phyloP scores from a whole-genome alignment of 2,329 filamentous ascomycete genomes.

The Fusarium cyanostomum region DNA sequence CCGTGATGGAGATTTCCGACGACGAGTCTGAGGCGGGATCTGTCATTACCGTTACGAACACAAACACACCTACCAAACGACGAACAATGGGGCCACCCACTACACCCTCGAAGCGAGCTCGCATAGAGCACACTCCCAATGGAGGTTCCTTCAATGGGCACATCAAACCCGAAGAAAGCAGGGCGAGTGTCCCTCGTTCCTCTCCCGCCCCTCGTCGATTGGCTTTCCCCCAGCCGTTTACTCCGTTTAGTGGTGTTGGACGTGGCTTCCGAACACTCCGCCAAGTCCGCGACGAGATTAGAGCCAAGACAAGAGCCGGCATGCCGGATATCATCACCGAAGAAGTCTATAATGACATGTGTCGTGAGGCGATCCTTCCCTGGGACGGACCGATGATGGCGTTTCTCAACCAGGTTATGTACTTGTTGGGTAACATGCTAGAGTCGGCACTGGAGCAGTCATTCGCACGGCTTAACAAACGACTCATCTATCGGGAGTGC shows the following conservation, averaged over 20 bases:
- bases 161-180: slow-evolving; percentile 54
- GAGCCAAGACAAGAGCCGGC: slow-evolving; percentile 63
- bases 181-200: slow-evolving; percentile 31
- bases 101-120: slow-evolving; percentile 50
- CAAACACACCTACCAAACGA: slow-evolving; percentile 46
- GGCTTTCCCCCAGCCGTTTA: slow-evolving; percentile 50
- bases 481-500: slow-evolving; percentile 61
- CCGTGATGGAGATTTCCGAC: slow-evolving; percentile 51
- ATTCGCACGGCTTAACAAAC: slow-evolving; percentile 57
- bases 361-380: slow-evolving; percentile 63
- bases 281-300: slow-evolving; percentile 64
- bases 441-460: slow-evolving; percentile 57
- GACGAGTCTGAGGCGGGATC: slow-evolving; percentile 52
- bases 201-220: slow-evolving; percentile 20
- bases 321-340: slow-evolving; percentile 67
- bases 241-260: slow-evolving; percentile 51
- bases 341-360: slow-evolving; percentile 68
- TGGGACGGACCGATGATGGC: slow-evolving; percentile 65
- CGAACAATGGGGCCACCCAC: slow-evolving; percentile 38
- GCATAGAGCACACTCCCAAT: slow-evolving; percentile 31
- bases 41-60: slow-evolving; percentile 26
- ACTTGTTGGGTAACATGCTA: slow-evolving; percentile 58
- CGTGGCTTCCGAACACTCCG: slow-evolving; percentile 57
- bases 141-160: slow-evolving; percentile 25
- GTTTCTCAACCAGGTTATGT: slow-evolving; percentile 59